Evolutionary conservation across 2,329 filamentous ascomycete genomes (phyloP).

Genomic region (Neopestalotiopsis clavispora): DNA sequence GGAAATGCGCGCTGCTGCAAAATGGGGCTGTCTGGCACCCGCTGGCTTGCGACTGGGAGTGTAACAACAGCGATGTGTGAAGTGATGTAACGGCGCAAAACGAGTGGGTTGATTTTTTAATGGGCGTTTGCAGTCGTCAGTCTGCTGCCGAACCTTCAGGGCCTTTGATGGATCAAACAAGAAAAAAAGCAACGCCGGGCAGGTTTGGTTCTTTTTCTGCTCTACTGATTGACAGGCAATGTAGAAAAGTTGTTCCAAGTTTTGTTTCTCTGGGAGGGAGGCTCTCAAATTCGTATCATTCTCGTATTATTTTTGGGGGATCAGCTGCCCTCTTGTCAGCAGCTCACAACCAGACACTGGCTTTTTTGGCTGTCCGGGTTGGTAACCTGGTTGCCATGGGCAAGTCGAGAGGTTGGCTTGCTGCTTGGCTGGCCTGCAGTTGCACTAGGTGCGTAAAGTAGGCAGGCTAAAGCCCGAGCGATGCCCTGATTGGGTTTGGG

Average conservation of each 20-base stretch:
- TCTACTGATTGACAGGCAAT: not conserved
- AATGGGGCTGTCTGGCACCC: not conserved
- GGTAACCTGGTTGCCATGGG: not conserved
- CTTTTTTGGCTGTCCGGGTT: not conserved
- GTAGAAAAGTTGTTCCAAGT: not conserved
- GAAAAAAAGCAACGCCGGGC: not conserved
- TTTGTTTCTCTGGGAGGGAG: not conserved
- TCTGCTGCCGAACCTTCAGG: not conserved
- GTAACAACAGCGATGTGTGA: not conserved
- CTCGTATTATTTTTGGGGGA: not conserved
- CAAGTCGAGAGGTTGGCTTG: too few relatives aligned
- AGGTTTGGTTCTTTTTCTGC: not conserved
- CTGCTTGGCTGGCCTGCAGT: not conserved
- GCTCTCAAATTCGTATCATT: not conserved
- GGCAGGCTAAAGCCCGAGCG: too few relatives aligned
- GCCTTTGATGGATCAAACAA: not conserved
- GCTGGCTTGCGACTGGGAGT: not conserved
- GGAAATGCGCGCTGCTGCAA: not conserved
- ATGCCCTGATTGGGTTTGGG: too few relatives aligned
- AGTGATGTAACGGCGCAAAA: slow-evolving; percentile 1
- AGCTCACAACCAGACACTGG: not conserved
- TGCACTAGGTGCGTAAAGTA: too few relatives aligned
- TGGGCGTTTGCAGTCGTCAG: not conserved
- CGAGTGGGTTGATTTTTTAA: not conserved
- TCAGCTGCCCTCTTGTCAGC: not conserved